Evolutionary conservation across 352 stramenopile species (phyloP).

Genomic region (Globisporangium cystogenes): DNA sequence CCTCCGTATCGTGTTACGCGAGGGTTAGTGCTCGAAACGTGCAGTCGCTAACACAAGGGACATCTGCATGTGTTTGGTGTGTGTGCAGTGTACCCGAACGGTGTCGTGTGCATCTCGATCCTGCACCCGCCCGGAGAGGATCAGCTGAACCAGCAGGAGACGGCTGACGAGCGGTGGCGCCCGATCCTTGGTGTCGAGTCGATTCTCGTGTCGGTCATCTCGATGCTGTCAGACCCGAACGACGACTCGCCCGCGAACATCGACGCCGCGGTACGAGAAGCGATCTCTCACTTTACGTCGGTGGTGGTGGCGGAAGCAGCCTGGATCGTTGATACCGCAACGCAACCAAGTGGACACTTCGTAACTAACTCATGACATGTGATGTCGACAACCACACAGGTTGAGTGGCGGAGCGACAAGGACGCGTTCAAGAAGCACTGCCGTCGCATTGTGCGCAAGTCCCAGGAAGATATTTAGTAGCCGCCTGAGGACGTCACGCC

Average conservation of each 20-base stretch:
- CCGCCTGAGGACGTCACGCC: slow-evolving; percentile 1
- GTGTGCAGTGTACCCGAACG: slow-evolving; percentile 95
- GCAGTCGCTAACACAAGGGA: too few relatives aligned
- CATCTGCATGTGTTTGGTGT: too few relatives aligned
- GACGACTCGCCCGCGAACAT: slow-evolving; percentile 99
- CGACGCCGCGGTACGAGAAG: slow-evolving; percentile 92
- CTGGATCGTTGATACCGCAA: background rate
- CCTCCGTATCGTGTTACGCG: too few relatives aligned
- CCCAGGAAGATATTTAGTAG: slow-evolving; percentile 90
- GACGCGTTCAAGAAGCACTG: slow-evolving; percentile 93
- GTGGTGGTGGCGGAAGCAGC: background rate
- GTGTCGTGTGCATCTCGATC: slow-evolving; percentile 99
- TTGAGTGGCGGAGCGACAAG: slow-evolving; percentile 90
- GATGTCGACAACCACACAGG: slow-evolving; percentile 32
- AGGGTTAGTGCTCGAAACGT: too few relatives aligned
- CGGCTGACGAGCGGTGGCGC: slow-evolving; percentile 97
- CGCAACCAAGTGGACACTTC: too few relatives aligned
- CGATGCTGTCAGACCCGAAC: slow-evolving; percentile 99
- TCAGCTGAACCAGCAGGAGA: slow-evolving; percentile 97
- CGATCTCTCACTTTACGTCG: background rate
- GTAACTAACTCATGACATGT: too few relatives aligned
- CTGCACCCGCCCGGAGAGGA: slow-evolving; percentile 98
- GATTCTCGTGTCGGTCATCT: slow-evolving; percentile 96
- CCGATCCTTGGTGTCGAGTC: slow-evolving; percentile 96
- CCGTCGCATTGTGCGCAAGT: slow-evolving; percentile 89